These are phyloP conservation scores for Rhynchosporium secalis DNA, from an alignment of 2,329 filamentous ascomycete species.

Conservation along the genomic window DNA sequence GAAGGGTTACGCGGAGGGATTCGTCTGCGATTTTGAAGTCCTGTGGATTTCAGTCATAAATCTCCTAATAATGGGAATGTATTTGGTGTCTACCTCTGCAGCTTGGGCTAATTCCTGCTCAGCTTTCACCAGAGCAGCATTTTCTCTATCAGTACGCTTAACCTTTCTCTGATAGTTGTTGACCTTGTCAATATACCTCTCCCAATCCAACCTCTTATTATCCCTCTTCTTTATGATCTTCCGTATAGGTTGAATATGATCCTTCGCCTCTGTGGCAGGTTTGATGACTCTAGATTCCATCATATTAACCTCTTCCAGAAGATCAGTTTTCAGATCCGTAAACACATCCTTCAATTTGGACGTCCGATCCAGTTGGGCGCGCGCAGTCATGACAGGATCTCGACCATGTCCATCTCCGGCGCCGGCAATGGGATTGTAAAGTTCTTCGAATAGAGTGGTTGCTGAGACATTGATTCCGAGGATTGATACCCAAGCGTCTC, in stretches of 20 bases:
- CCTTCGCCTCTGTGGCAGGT: slow-evolving; percentile 68
- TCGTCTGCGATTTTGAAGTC: slow-evolving; percentile 76
- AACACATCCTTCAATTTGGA: slow-evolving; percentile 66
- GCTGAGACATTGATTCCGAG: slow-evolving; percentile 67
- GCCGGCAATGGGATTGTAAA: slow-evolving; percentile 77
- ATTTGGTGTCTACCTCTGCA: slow-evolving; percentile 53
- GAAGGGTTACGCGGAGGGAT: slow-evolving; percentile 69
- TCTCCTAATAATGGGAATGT: slow-evolving; percentile 18
- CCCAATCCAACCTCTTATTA: slow-evolving; percentile 78
- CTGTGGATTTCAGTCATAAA: slow-evolving; percentile 41
- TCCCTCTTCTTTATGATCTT: slow-evolving; percentile 86
- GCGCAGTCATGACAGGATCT: slow-evolving; percentile 60
- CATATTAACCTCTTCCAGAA: slow-evolving; percentile 67
- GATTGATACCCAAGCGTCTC: slow-evolving; percentile 75
- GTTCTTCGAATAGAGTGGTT: slow-evolving; percentile 64
- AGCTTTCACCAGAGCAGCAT: slow-evolving; percentile 66
- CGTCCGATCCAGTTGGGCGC: slow-evolving; percentile 62
- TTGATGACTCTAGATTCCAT: slow-evolving; percentile 71
- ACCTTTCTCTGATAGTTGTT: slow-evolving; percentile 70
- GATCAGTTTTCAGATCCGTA: slow-evolving; percentile 67
- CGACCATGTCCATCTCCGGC: slow-evolving; percentile 58
- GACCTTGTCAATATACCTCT: slow-evolving; percentile 71
- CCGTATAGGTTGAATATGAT: slow-evolving; percentile 68
- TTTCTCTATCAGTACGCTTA: slow-evolving; percentile 71
- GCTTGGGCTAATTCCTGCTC: slow-evolving; percentile 68